Base-by-base conservation (phyloP, 257 asterid species). In the Ballota nigra region DNA sequence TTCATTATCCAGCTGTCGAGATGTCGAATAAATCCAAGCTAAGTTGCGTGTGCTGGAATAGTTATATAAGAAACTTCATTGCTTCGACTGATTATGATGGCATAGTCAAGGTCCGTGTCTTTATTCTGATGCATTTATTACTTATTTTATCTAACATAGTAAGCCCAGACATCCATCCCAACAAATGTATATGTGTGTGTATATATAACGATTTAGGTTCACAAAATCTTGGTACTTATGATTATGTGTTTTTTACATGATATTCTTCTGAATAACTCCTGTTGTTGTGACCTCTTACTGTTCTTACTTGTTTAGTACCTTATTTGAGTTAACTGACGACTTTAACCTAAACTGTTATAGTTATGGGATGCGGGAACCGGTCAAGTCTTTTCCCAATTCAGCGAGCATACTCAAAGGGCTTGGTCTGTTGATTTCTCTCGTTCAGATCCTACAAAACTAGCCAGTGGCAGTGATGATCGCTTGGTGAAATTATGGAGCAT, bases 31-130 rank as follows among this genome's bases (percentile, higher is more conserved):
- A 74, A 43, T 92, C 97, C 47, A 95, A 79, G 83, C 88, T 95
- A 63, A 92, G 92, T 76, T 85, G 98, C 77, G 38, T 95, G 81
- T 78, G 89, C 84, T 95, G 99, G 99, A 95, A 95, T 77, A 83
- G 86, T 83, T 95, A 95, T 77, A 88, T 92, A 83, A 83, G 94
- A 79, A 95, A 95, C 85, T 86, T 89, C 90, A 83, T 95, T 65
- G 98, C 98, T 63, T 86, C 97, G 5, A 86, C 96, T 33, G 98
- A 95, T 83, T 95, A 95, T 75, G 98, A 92, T 79, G 98, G 99
- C 73, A 80, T 81, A 29, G 96, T 86, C 70, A 83, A 81, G 86
- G 88, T 86, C 40, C 53, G 79, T 62, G 3, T 65, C 69, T 64
- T 63, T 62, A 6, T 78, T 73, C 65, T 26, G 1, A 13, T 26